A percentile compares a stretch with the other conserved stretches of the same genome.
These are phyloP conservation scores for Gossypium davidsonii DNA, from an alignment of 441 rosid genomes.

Conservation along the genomic window DNA sequence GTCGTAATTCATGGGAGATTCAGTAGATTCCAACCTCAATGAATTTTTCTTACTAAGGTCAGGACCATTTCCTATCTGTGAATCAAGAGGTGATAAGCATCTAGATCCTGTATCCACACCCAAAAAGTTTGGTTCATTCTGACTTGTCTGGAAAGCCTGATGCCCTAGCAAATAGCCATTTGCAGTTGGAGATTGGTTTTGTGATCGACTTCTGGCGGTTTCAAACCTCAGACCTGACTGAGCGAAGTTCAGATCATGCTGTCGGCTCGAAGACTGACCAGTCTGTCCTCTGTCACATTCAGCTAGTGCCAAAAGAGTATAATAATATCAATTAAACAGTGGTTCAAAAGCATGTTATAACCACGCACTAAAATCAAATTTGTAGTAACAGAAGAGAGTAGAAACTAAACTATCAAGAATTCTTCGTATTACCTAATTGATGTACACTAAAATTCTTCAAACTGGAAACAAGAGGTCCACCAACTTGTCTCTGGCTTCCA, in stretches of 20 bases:
- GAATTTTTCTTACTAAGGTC: slow-evolving; percentile 47
- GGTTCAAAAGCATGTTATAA: slow-evolving; percentile 10
- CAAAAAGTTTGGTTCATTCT: slow-evolving; percentile 49
- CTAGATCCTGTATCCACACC: slow-evolving; percentile 49
- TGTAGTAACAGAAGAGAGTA: background rate
- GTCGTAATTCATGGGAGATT: slow-evolving; percentile 63
- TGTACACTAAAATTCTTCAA: slow-evolving; percentile 45
- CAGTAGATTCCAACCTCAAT: slow-evolving; percentile 45
- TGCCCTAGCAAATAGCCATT: slow-evolving; percentile 63
- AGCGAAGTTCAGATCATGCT: slow-evolving; percentile 43
- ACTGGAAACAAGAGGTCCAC: slow-evolving; percentile 38
- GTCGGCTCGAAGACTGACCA: slow-evolving; percentile 35
- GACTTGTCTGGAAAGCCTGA: slow-evolving; percentile 39
- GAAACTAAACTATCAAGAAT: background rate
- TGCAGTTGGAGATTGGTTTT: slow-evolving; percentile 36
- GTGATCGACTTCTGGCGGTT: slow-evolving; percentile 35
- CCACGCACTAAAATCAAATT: background rate
- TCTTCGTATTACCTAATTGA: slow-evolving; percentile 54
- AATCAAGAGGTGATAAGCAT: slow-evolving; percentile 39
- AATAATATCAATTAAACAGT: slow-evolving; percentile 6
- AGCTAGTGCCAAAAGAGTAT: slow-evolving; percentile 36
- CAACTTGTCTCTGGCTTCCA: slow-evolving; percentile 58
- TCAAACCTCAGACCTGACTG: slow-evolving; percentile 53
- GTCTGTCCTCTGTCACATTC: slow-evolving; percentile 45
- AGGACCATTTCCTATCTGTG: slow-evolving; percentile 41